phyloP scores from a whole-genome alignment of 2,329 filamentous ascomycete genomes.

The Chaetomium sp. region DNA sequence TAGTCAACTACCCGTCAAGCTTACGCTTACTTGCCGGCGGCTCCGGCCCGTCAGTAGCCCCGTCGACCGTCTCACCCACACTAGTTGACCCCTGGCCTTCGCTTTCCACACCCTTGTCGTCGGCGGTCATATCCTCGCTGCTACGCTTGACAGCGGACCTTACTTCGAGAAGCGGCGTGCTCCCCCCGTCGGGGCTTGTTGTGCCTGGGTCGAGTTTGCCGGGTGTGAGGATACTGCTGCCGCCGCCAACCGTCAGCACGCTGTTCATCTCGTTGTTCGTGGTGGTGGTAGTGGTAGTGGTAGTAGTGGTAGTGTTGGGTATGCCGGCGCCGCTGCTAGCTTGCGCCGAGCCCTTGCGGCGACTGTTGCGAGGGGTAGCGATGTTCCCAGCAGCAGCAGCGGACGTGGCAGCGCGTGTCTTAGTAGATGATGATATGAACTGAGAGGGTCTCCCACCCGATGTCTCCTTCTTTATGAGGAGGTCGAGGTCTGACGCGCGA shows the following conservation, averaged over 20 bases:
- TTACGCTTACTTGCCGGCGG: constrained; percentile 49
- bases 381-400: not conserved
- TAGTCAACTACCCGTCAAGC: too few relatives aligned
- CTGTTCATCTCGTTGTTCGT: constrained; percentile 9
- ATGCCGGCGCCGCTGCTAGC: not conserved
- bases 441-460: constrained; percentile 11
- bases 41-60: constrained; percentile 25
- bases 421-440: constrained; percentile 13
- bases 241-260: constrained; percentile 21
- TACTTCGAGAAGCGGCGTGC: constrained; percentile 35
- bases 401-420: not conserved
- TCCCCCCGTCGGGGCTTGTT: constrained; percentile 14
- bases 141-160: constrained; percentile 31
- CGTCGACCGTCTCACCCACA: constrained; percentile 42
- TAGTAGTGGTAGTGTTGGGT: not conserved
- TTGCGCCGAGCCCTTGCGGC: not conserved
- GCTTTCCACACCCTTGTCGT: constrained; percentile 9
- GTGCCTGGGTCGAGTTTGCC: not conserved
- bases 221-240: constrained; percentile 11
- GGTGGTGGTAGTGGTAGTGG: not conserved
- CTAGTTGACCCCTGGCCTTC: constrained; percentile 42
- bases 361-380: not conserved
- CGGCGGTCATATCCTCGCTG: constrained; percentile 23
- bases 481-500: constrained; percentile 43
- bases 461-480: constrained; percentile 42